Evolutionary conservation across 1,284 basidiomycete genomes (phyloP).

Genomic region (Anthracocystis walkeri): DNA sequence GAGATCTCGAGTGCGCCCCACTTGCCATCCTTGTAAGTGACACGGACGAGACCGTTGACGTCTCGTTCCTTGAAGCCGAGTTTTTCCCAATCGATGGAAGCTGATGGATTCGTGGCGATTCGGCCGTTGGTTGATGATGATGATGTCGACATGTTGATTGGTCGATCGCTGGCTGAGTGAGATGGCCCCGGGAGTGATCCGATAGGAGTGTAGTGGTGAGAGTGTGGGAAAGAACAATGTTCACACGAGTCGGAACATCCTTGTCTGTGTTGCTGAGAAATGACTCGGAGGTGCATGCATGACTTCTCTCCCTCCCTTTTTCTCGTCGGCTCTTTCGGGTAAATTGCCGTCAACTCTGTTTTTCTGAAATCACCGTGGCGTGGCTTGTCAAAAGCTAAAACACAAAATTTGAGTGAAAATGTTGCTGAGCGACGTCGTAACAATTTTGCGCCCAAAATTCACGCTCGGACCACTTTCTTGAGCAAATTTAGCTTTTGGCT

Average conservation of each 20-base stretch:
- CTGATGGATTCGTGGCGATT: constrained; percentile 46
- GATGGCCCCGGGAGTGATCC: not conserved
- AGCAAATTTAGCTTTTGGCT: not conserved
- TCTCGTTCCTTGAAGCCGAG: constrained; percentile 56
- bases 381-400: constrained; percentile 4
- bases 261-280: not conserved
- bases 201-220: not conserved
- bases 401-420: no score
- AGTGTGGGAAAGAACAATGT: constrained; percentile 1
- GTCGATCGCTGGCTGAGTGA: not conserved
- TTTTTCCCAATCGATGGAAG: constrained; percentile 44
- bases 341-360: not conserved
- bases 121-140: constrained; percentile 12
- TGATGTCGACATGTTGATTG: constrained; percentile 26
- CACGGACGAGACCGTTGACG: constrained; percentile 52
- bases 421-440: not conserved
- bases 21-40: constrained; percentile 55
- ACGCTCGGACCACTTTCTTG: constrained; percentile 7
- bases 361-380: not conserved
- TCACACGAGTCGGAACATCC: no score
- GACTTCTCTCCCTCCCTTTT: not conserved
- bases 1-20: constrained; percentile 63
- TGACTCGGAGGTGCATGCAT: constrained; percentile 36
- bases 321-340: constrained; percentile 2
- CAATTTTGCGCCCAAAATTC: not conserved